Evolutionary conservation across 139 green algal species (phyloP).

Genomic region (Volvox africanus): DNA sequence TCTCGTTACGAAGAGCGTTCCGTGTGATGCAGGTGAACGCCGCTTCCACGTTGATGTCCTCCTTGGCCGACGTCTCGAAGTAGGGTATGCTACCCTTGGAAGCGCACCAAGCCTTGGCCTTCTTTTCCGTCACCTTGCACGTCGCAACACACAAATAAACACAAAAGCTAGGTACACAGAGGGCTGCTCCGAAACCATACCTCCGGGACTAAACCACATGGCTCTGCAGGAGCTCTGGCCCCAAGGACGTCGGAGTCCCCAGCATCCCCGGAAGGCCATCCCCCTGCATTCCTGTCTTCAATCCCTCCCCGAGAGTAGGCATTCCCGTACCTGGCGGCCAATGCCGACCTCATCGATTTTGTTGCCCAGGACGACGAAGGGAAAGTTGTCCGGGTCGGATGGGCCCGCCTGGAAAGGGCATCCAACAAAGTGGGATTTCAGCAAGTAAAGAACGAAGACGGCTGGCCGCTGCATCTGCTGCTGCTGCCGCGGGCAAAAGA

Average conservation of each 20-base stretch:
- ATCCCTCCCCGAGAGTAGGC: too few species aligned
- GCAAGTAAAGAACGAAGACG: too few species aligned
- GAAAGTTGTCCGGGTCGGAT: slow-evolving; percentile 93
- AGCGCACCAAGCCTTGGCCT: slow-evolving; percentile 93
- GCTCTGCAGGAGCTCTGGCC: too few species aligned
- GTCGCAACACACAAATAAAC: not conserved
- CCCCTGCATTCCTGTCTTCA: too few species aligned
- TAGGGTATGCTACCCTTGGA: slow-evolving; percentile 94
- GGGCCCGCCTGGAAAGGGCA: slow-evolving; percentile 77
- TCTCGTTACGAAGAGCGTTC: slow-evolving; percentile 94
- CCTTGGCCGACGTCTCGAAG: slow-evolving; percentile 94
- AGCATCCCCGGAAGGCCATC: too few species aligned
- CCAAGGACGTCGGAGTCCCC: too few species aligned
- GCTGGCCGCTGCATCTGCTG: too few species aligned
- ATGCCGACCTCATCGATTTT: slow-evolving; percentile 96
- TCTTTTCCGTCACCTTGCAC: slow-evolving; percentile 89
- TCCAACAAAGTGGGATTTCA: too few species aligned
- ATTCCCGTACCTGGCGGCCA: slow-evolving; percentile 74
- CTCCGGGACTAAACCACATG: too few species aligned
- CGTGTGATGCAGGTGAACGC: slow-evolving; percentile 94
- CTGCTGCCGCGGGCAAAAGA: too few species aligned
- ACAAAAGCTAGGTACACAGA: too few species aligned
- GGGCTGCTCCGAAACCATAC: too few species aligned
- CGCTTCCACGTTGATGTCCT: slow-evolving; percentile 93
- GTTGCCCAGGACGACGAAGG: slow-evolving; percentile 99